Conservation (phyloP, 1,139 yeast genomes). For the Debaryomycetaceae sp. region DNA sequence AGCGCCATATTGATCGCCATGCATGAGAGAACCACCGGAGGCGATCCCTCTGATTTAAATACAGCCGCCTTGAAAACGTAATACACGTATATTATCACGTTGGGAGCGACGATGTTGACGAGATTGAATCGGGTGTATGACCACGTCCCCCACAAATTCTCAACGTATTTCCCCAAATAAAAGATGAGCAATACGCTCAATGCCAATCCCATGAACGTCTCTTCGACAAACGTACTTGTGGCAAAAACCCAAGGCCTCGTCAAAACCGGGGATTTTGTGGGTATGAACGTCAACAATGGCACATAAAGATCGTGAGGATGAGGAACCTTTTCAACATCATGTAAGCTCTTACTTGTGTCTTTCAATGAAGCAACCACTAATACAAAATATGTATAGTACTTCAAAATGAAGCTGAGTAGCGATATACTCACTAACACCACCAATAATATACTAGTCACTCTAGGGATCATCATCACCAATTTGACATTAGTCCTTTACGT, state of each 20-base stretch:
- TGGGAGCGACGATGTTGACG: conserved; percentile 26
- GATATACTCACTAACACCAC: conserved; percentile 30
- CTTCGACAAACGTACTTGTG: conserved; percentile 35
- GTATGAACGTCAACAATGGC: conserved; percentile 38
- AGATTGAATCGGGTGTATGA: conserved; percentile 29
- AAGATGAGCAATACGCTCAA: conserved; percentile 25
- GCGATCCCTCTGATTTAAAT: conserved; percentile 28
- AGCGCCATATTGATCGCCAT: conserved; percentile 40
- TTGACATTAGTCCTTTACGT: neutral
- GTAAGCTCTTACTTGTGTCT: conserved; percentile 18
- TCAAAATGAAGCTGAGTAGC: conserved; percentile 24
- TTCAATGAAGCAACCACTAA: conserved; percentile 30
- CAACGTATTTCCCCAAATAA: conserved; percentile 37
- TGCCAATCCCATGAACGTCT: conserved; percentile 26
- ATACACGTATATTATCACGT: conserved; percentile 29
- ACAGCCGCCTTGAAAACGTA: conserved; percentile 30
- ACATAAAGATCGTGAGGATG: conserved; percentile 43
- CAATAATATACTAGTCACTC: conserved; percentile 31
- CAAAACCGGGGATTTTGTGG: conserved; percentile 34
- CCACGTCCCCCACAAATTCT: conserved; percentile 35
- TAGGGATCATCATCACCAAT: conserved; percentile 32
- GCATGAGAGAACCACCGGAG: conserved; percentile 36
- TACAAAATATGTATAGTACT: conserved; percentile 31
- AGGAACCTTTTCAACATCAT: conserved; percentile 29
- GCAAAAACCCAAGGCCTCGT: conserved; percentile 38